Evolutionary conservation across 306 rosid species (phyloP), one percentile per base, ranked within the genome.

Genomic region (Trifolium fragiferum): DNA sequence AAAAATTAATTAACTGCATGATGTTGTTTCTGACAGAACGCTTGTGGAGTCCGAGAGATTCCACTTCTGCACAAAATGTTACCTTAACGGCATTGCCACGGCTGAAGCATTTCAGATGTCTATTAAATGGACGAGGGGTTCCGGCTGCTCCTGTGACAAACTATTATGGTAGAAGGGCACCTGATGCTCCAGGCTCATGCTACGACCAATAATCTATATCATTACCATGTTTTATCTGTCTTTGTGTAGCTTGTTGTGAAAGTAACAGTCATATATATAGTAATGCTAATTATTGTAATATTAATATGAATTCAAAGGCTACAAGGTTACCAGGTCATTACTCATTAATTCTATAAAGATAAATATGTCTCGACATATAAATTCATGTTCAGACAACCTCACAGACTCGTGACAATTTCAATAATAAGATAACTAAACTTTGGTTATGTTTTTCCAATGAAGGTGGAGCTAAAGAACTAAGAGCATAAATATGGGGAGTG

Each of bases 111-210:
- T 95, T 95, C 83, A 74, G 98, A 82, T 95, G 99, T 74, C 85
- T 95, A 67, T 84, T 95, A 82, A 90, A 86, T 73, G 71, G 78
- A 69, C 90, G 97, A 14, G 99, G 99, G 51, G 86, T 94, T 73
- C 72, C 85, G 20, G 97, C 96, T 11, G 95, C 99, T 76, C 97
- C 99, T 2, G 90, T 87, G 60, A 82, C 86, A 15, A 92, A 90
- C 66, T 65, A 8, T 43, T 78, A 77, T 57, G 97, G 96, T 75
- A 89, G 96, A 80, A 76, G 66, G 9, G 87, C 99, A 46, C 99
- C 99, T 3, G 41, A 2, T 4, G 90, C 92, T 53, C 76, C 99
- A 12, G 97, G 97, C 19, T 94, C 99, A 32, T 94, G 99, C 82
- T 92, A 86, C 68, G 89, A 72, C 9, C 99, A 92, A 47, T 94